phyloP scores from a whole-genome alignment of 768 basidiomycete genomes.

The Dacryopinax spathularia region DNA sequence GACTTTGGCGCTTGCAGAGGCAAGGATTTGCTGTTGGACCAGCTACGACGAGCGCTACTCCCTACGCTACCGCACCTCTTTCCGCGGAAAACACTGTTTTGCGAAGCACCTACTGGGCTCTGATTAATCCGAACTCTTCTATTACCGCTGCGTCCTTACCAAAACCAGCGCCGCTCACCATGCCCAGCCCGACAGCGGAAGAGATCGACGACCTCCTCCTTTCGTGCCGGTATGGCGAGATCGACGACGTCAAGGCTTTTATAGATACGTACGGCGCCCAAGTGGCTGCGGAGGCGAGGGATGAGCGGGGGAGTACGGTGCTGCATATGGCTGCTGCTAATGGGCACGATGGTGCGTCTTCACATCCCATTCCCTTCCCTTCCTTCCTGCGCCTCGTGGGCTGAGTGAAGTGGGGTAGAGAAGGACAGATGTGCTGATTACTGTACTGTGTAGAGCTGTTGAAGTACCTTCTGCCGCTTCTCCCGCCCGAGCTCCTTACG shows the following conservation, averaged over 20 bases:
- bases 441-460: slow-evolving; percentile 45
- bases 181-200: slow-evolving; percentile 19
- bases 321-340: slow-evolving; percentile 84
- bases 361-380: background rate
- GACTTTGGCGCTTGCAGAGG: no score
- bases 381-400: background rate
- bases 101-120: no score
- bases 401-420: background rate
- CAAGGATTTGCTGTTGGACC: no score
- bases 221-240: slow-evolving; percentile 75
- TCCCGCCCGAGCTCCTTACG: slow-evolving; percentile 40
- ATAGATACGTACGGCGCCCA: slow-evolving; percentile 40
- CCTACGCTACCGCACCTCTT: no score
- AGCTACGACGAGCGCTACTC: no score
- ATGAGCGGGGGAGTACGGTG: slow-evolving; percentile 64
- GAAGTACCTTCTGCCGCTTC: slow-evolving; percentile 51
- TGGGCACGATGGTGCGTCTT: slow-evolving; percentile 60
- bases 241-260: slow-evolving; percentile 60
- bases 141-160: background rate
- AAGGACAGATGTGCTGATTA: background rate
- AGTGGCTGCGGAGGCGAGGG: slow-evolving; percentile 34
- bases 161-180: background rate
- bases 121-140: background rate
- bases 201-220: slow-evolving; percentile 57
- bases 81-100: no score